Conservation (phyloP, 1,284 basidiomycete species). For the Omphalotus olearius region DNA sequence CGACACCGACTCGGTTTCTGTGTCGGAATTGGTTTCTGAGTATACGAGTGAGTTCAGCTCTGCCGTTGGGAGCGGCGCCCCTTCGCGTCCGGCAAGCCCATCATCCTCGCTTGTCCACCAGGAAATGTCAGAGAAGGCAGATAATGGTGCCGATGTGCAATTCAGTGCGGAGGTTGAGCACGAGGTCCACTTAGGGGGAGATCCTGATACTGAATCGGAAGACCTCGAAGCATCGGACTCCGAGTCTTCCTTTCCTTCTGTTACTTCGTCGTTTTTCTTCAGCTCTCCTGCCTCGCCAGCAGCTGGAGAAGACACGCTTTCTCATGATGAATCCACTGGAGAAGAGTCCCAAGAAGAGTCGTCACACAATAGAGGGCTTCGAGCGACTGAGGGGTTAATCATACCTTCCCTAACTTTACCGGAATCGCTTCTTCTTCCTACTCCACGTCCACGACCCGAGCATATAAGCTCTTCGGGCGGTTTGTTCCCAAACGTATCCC, state of each 20-base stretch:
- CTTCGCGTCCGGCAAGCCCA: constrained; percentile 3
- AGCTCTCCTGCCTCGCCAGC: constrained; percentile 10
- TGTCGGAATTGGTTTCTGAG: no score
- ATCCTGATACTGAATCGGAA: no score
- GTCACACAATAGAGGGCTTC: neutral
- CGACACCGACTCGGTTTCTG: no score
- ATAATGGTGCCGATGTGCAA: no score
- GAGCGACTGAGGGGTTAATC: constrained; percentile 5
- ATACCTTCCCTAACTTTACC: constrained; percentile 12
- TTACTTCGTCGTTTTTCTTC: constrained; percentile 13
- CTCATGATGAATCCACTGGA: constrained; percentile 1
- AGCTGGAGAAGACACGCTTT: neutral
- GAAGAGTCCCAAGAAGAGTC: constrained; percentile 5
- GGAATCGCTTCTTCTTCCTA: constrained; percentile 5
- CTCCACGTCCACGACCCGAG: neutral
- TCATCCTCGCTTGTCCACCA: neutral
- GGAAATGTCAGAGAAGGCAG: no score
- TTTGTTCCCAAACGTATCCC: neutral
- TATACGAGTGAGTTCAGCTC: no score
- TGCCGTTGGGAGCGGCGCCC: neutral
- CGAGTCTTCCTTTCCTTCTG: constrained; percentile 13
- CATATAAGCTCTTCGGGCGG: no score
- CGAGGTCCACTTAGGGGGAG: no score
- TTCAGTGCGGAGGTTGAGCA: no score
- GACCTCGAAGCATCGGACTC: constrained; percentile 3